These are phyloP conservation scores for Melampsora larici-populina DNA, from an alignment of 1,284 basidiomycete species.

Conservation along the genomic window DNA sequence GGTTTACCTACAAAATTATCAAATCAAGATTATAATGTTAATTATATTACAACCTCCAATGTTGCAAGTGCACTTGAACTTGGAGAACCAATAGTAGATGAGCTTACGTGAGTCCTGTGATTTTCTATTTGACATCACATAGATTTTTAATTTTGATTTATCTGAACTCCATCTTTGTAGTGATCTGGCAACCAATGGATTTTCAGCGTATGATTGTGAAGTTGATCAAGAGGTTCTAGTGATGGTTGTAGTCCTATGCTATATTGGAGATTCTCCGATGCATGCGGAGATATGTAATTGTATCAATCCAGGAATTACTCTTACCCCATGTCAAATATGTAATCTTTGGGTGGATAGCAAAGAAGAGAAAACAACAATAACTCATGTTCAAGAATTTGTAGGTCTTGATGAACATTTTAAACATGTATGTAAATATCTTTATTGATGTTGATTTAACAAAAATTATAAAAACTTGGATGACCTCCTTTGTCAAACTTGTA, in stretches of 20 bases:
- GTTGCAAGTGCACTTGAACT: background rate
- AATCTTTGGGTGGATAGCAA: background rate
- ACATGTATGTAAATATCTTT: background rate
- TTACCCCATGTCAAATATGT: slow-evolving; percentile 16
- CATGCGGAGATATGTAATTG: slow-evolving; percentile 16
- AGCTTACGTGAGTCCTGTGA: too few relatives aligned
- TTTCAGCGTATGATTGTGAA: background rate
- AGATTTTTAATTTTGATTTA: too few relatives aligned
- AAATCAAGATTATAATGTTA: too few relatives aligned
- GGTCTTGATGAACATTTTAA: too few relatives aligned
- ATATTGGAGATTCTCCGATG: slow-evolving; percentile 24
- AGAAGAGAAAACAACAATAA: background rate
- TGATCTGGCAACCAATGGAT: slow-evolving; percentile 44
- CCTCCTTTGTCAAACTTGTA: background rate
- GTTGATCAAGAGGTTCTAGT: background rate
- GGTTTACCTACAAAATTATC: too few relatives aligned
- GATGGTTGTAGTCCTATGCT: slow-evolving; percentile 16
- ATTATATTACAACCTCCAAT: slow-evolving; percentile 10
- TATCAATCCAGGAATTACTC: background rate
- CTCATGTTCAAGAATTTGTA: background rate
- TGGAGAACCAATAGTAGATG: slow-evolving; percentile 51
- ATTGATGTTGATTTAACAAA: background rate
- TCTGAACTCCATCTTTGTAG: too few relatives aligned
- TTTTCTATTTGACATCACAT: too few relatives aligned
- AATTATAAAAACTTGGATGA: background rate